Evolutionary conservation across 257 asterid genomes (phyloP).

Genomic region (Rhazya stricta): DNA sequence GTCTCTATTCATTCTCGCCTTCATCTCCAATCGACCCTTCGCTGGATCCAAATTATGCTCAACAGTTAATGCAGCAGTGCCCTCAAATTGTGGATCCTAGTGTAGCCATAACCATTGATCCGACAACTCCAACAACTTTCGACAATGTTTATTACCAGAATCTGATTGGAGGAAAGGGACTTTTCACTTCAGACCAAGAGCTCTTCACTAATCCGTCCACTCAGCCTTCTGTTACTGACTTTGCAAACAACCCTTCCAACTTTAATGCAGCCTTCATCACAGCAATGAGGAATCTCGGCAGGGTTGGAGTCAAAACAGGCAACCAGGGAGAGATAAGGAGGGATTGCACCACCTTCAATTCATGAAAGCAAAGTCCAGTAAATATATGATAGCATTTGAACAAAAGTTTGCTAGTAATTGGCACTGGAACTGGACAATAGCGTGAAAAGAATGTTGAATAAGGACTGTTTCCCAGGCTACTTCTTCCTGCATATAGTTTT

Average conservation of each 20-base stretch:
- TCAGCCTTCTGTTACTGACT: conserved; percentile 36
- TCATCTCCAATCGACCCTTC: conserved; percentile 54
- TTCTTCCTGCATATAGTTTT: neutral
- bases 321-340: conserved; percentile 51
- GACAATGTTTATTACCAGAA: conserved; percentile 60
- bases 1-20: conserved; percentile 50
- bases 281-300: conserved; percentile 69
- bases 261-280: conserved; percentile 48
- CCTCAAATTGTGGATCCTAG: conserved; percentile 46
- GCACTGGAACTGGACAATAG: neutral
- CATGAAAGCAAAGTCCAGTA: neutral
- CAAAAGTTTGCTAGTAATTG: neutral
- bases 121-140: conserved; percentile 45
- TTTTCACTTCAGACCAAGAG: conserved; percentile 70
- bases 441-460: neutral
- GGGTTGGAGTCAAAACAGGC: conserved; percentile 64
- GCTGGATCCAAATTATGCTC: conserved; percentile 52
- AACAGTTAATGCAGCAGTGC: conserved; percentile 49
- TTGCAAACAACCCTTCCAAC: conserved; percentile 39
- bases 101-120: conserved; percentile 53
- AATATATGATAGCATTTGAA: neutral
- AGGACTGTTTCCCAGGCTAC: neutral
- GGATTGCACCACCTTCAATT: conserved; percentile 56
- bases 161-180: conserved; percentile 56
- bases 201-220: conserved; percentile 50